These are phyloP conservation scores for Hypoxylon sp. DNA, from an alignment of 2,329 filamentous ascomycete genomes.

Conservation along the genomic window DNA sequence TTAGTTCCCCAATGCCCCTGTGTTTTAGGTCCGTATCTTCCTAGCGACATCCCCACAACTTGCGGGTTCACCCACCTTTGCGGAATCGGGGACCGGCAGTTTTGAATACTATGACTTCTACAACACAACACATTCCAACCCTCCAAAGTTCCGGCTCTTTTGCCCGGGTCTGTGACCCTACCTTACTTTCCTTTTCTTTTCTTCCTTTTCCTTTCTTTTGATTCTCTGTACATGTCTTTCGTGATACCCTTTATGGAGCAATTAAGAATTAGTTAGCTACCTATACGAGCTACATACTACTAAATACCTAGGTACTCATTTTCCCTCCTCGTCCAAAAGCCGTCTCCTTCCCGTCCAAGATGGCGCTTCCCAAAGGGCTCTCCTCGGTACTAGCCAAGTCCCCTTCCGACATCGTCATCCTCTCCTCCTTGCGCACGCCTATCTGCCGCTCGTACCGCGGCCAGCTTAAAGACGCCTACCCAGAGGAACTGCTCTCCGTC, in stretches of 20 bases:
- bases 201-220: not conserved
- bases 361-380: conserved; percentile 75
- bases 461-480: conserved; percentile 87
- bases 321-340: not conserved
- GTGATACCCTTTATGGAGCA: conserved; percentile 8
- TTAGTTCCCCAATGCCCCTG: too few species aligned
- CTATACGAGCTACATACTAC: not conserved
- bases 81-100: conserved; percentile 49
- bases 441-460: conserved; percentile 88
- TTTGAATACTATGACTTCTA: conserved; percentile 35
- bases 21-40: too few species aligned
- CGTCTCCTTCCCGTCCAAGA: conserved; percentile 49
- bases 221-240: conserved; percentile 12
- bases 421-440: conserved; percentile 91
- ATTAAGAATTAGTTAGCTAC: not conserved
- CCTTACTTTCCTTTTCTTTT: not conserved
- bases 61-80: conserved; percentile 5
- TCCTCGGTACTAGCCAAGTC: conserved; percentile 83
- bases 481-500: conserved; percentile 85
- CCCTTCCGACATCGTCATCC: conserved; percentile 86
- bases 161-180: not conserved
- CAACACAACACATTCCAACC: conserved; percentile 5
- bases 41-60: too few species aligned
- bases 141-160: conserved; percentile 3
- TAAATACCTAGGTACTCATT: not conserved